phyloP scores from a whole-genome alignment of 306 rosid species.

The Lathyrus tuberosus region DNA sequence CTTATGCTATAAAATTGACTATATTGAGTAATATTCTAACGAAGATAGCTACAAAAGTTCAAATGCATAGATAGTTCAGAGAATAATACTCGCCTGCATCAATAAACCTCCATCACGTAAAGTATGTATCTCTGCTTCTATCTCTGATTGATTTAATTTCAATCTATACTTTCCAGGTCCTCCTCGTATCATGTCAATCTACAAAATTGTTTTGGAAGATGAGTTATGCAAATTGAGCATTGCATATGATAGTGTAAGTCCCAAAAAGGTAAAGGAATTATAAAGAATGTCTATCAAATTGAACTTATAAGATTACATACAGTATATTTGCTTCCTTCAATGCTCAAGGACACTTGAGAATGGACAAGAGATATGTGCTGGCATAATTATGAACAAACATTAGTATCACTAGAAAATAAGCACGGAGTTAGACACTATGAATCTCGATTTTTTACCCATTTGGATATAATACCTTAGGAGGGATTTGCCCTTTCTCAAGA shows the following conservation, averaged over 20 bases:
- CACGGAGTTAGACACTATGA: constrained; percentile 24
- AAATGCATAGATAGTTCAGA: constrained; percentile 24
- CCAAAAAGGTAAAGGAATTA: constrained; percentile 33
- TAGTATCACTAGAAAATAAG: constrained; percentile 38
- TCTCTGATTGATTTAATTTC: constrained; percentile 75
- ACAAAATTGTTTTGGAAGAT: constrained; percentile 46
- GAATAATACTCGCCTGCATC: constrained; percentile 89
- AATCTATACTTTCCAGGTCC: constrained; percentile 89
- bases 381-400: constrained; percentile 41
- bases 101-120: constrained; percentile 98
- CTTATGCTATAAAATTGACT: too few relatives aligned
- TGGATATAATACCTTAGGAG: constrained; percentile 79
- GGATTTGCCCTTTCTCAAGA: constrained; percentile 98
- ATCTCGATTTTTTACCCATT: constrained; percentile 32
- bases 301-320: constrained; percentile 50
- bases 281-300: constrained; percentile 31
- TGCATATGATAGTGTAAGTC: constrained; percentile 28
- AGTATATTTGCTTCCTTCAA: constrained; percentile 94
- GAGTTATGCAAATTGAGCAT: constrained; percentile 37
- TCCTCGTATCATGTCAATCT: constrained; percentile 92
- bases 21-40: neutral
- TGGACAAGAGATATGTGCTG: constrained; percentile 97
- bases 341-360: constrained; percentile 92
- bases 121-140: constrained; percentile 97
- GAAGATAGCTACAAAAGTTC: constrained; percentile 27